phyloP scores from a whole-genome alignment of 2,329 filamentous ascomycete species.

The Fusarium sp. region DNA sequence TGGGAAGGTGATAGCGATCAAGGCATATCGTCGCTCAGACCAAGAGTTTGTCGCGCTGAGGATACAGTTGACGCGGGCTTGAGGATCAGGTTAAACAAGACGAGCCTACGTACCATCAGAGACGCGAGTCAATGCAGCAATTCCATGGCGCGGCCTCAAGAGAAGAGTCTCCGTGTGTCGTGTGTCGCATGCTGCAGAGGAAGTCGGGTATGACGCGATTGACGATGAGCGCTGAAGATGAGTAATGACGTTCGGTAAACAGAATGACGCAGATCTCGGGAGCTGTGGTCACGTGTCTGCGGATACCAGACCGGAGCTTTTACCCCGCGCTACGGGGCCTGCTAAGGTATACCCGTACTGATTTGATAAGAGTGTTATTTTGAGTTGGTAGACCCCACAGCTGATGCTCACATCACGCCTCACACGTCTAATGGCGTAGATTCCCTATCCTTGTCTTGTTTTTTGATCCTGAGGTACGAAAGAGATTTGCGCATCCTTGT shows the following conservation, averaged over 20 bases:
- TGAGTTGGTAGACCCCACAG: too few relatives aligned
- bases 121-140: accelerated
- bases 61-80: not conserved
- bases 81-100: not conserved
- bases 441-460: too few relatives aligned
- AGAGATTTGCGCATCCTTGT: too few relatives aligned
- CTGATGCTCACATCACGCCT: too few relatives aligned
- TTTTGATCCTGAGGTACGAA: accelerated
- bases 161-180: not conserved
- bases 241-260: not conserved
- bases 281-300: too few relatives aligned
- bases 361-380: too few relatives aligned
- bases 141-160: too few relatives aligned
- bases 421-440: too few relatives aligned
- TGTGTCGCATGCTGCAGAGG: not conserved
- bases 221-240: not conserved
- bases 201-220: not conserved
- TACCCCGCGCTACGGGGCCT: accelerated
- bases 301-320: not conserved
- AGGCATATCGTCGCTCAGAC: not conserved
- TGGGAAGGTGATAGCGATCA: accelerated
- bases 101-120: accelerated
- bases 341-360: not conserved
- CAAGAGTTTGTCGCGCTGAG: not conserved
- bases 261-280: not conserved